Percentiles rank a stretch among this genome's conserved stretches.
phyloP scores from a whole-genome alignment of 2,329 filamentous ascomycete species.

The Didymella pinodella region DNA sequence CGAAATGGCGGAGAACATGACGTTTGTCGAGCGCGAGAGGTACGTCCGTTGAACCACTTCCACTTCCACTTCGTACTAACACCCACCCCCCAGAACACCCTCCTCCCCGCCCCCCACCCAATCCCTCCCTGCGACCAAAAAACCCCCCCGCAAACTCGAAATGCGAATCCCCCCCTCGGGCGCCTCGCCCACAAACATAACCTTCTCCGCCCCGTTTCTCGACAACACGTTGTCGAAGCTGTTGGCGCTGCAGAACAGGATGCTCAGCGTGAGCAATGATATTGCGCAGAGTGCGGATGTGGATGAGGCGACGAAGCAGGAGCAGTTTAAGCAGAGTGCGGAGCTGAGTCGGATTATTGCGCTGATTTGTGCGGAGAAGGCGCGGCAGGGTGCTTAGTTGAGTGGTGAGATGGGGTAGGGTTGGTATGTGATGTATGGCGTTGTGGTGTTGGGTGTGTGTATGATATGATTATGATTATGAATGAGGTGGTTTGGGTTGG shows the following conservation, averaged over 20 bases:
- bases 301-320: conserved; percentile 57
- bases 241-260: conserved; percentile 58
- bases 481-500: not conserved
- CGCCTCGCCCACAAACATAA: conserved; percentile 51
- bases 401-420: too few relatives aligned
- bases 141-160: conserved; percentile 59
- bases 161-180: conserved; percentile 55
- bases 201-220: conserved; percentile 62
- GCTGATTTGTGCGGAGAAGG: conserved; percentile 62
- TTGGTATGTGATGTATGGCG: conserved; percentile 8
- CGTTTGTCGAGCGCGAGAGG: conserved; percentile 57
- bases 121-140: conserved; percentile 37
- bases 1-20: conserved; percentile 63
- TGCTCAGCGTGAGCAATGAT: conserved; percentile 58
- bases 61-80: not conserved
- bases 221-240: conserved; percentile 62
- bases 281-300: conserved; percentile 56
- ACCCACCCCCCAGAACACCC: not conserved
- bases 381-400: conserved; percentile 52
- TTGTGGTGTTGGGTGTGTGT: conserved; percentile 6
- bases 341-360: conserved; percentile 60
- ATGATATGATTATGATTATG: conserved; percentile 18
- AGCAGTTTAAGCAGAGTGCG: conserved; percentile 59
- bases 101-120: too few relatives aligned
- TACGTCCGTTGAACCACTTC: conserved; percentile 24